Evolutionary conservation across 805 yeast species (phyloP), one percentile per base, ranked within the genome.

Genomic region (Phaffomyces thermotolerans): DNA sequence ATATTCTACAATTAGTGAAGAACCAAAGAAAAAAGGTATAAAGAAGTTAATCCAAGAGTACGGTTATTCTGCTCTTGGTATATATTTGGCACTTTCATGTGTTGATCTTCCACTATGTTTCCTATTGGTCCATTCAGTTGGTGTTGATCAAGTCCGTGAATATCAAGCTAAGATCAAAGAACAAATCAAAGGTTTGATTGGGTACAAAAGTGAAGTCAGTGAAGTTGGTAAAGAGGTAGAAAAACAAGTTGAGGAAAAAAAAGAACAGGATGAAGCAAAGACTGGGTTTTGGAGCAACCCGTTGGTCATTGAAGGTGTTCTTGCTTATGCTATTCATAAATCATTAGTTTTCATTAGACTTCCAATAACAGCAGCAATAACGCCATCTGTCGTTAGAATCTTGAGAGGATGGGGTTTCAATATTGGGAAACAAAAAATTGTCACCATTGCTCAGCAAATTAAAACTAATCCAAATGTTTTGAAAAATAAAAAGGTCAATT

Each of bases 251-350:
- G 33, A 30, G 39, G 42, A 17, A 40, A 42, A 25, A 32, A 51
- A 29, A 44, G 55, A 41, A 40, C 42, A 18, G 38, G 43, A 24
- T 30, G 52, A 29, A 44, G 55, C 41, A 14, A 25, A 31, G 2
- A 27, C 37, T 6, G 48, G 52, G 4, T 47, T 52, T 27, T 57
- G 58, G 56, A 57, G 63, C 27, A 40, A 58, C 8, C 70, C 81
- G 44, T 60, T 88, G 58, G 59, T 86, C 72, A 84, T 97, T 0
- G 97, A 91, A 63, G 78, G 88, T 52, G 80, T 85, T 12, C 75
- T 93, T 41, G 98, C 98, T 0, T 93, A 93, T 60, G 96, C 96
- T 3, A 68, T 93, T 37, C 98, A 93, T 68, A 93, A 93, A 66
- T 77, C 90, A 5, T 71, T 93, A 49, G 75, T 91, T 22, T 77